Evolutionary conservation across 2,329 filamentous ascomycete genomes (phyloP), one percentile per base, ranked within the genome.

Genomic region (Scopulariopsis brevicaulis): DNA sequence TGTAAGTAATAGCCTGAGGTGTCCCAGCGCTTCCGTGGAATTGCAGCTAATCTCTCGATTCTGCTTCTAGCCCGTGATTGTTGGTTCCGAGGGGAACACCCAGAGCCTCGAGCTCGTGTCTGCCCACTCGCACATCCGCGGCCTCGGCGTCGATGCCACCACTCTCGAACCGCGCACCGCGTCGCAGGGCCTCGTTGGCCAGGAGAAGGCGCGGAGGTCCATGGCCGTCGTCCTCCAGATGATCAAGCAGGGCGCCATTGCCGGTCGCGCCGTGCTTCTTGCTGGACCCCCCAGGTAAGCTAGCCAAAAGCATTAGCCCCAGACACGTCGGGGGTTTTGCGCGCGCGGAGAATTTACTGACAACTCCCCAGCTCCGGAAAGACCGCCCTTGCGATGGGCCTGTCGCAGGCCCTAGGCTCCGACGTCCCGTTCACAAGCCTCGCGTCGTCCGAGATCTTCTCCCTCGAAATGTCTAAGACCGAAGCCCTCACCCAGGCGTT

Each of bases 171-270:
- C 94, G 22, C 85, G 93, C 60, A 74, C 82, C 32, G 81, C 87
- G 54, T 96, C 93, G 15, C 94, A 99, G 72, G 94, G 94, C 40
- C 83, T 99, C 5, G 93, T 99, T 10, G 94, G 94, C 53, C 94
- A 99, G 74, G 87, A 95, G 68, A 96, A 96, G 78, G 94, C 94
- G 59, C 86, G 94, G 60, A 97, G 96, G 74, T 94, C 94, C 11
- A 94, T 94, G 3, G 94, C 93, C 1, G 88, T 99, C 54, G 96
- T 99, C 66, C 77, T 99, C 61, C 91, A 96, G 77, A 99, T 99
- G 94, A 95, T 96, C 66, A 96, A 96, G 76, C 91, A 96, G 69
- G 93, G 93, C 68, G 97, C 96, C 79, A 97, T 99, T 75, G 94
- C 94, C 60, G 94, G 94, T 57, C 85, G 93, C 67, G 94, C 94